These are phyloP conservation scores for Batkoa obscura DNA, from an alignment of 371 early-diverging fungal species.

Conservation along the genomic window DNA sequence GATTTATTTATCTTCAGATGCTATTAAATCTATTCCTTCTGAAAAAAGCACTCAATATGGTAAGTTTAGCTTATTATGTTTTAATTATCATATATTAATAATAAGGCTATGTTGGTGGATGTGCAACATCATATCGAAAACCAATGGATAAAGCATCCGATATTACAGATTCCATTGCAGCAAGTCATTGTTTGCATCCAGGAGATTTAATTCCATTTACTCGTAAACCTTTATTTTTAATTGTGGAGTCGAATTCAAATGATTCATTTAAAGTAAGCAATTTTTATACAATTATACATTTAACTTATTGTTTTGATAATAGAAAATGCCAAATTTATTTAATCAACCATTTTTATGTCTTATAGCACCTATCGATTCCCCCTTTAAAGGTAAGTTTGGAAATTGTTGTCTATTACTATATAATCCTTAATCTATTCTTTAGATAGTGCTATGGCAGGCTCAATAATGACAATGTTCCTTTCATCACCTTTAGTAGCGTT, in stretches of 20 bases:
- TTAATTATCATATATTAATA: constrained; percentile 12
- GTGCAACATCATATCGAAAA: constrained; percentile 25
- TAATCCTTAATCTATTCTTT: constrained; percentile 4
- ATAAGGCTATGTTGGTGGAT: constrained; percentile 51
- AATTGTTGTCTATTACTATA: not conserved
- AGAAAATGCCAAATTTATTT: constrained; percentile 39
- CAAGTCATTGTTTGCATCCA: constrained; percentile 64
- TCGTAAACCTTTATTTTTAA: constrained; percentile 77
- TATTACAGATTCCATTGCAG: constrained; percentile 17
- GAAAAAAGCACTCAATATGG: not conserved
- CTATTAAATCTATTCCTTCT: constrained; percentile 20
- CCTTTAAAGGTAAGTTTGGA: constrained; percentile 11
- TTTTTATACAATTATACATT: not conserved
- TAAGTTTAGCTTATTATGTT: not conserved
- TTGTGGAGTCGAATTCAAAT: constrained; percentile 78
- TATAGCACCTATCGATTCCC: constrained; percentile 77
- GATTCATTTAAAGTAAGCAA: constrained; percentile 41
- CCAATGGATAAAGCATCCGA: constrained; percentile 12
- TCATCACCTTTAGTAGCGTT: constrained; percentile 62
- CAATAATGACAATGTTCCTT: constrained; percentile 77
- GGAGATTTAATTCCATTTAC: constrained; percentile 82
- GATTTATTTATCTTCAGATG: constrained; percentile 81
- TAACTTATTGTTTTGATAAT: not conserved
- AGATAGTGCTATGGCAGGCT: constrained; percentile 66
- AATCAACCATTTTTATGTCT: constrained; percentile 69